phyloP scores from a whole-genome alignment of 31 red algal genomes.

The Endocladia muricata region DNA sequence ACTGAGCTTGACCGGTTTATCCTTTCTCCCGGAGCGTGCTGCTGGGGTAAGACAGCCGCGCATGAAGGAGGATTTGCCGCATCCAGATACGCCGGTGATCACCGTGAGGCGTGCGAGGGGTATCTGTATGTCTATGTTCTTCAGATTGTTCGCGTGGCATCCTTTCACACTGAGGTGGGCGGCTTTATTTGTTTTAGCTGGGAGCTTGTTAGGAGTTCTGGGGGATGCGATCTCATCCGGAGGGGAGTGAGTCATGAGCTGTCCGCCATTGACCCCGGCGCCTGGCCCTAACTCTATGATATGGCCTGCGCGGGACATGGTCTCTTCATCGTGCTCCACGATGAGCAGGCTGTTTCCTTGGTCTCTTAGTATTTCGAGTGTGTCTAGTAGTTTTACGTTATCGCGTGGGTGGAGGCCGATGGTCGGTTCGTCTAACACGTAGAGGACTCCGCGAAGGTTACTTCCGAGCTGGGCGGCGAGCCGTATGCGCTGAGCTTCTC shows the following conservation, averaged over 20 bases:
- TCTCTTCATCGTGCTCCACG: conserved; percentile 29
- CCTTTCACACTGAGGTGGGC: no score
- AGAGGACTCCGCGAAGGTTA: conserved; percentile 9
- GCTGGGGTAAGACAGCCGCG: background rate
- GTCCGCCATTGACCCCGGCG: background rate
- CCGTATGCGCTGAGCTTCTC: conserved; percentile 16
- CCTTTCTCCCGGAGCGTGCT: background rate
- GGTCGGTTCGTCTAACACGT: conserved; percentile 18
- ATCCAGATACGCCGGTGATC: conserved; percentile 17
- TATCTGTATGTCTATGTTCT: background rate
- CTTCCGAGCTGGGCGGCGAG: conserved; percentile 20
- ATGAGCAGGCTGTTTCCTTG: conserved; percentile 15
- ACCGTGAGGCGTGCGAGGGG: background rate
- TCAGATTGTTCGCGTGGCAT: conserved; percentile 2
- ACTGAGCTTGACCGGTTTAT: background rate
- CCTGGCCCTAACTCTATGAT: conserved; percentile 4
- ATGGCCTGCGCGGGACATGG: background rate
- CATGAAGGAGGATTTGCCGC: conserved; percentile 10
- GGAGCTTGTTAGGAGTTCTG: background rate
- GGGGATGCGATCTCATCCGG: background rate
- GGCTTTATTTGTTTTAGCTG: background rate
- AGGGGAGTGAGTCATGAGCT: background rate
- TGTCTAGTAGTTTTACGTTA: background rate
- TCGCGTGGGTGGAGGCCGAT: conserved; percentile 27
- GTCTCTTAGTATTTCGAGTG: background rate